Percentiles rank a stretch among this genome's conserved stretches.
phyloP scores from a whole-genome alignment of 371 early-diverging fungal genomes.

The Mortierella sp. region DNA sequence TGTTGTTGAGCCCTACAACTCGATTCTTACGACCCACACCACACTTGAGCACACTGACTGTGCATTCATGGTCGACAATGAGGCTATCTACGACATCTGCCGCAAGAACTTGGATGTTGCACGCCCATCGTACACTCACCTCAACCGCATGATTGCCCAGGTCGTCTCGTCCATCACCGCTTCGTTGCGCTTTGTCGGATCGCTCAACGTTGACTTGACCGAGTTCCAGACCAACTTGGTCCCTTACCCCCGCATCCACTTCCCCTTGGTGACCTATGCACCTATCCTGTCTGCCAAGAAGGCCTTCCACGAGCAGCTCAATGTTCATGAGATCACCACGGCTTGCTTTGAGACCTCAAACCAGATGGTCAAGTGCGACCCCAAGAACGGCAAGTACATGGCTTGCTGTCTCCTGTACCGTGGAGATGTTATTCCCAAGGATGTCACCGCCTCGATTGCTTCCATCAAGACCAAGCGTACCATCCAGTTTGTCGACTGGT shows the following conservation, averaged over 20 bases:
- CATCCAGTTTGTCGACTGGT: conserved; percentile 97
- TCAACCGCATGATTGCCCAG: conserved; percentile 99
- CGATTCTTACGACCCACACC: conserved; percentile 97
- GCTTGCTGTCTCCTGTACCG: conserved; percentile 96
- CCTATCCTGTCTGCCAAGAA: conserved; percentile 92
- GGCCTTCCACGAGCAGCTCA: conserved; percentile 93
- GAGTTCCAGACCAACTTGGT: conserved; percentile 99
- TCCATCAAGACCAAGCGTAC: conserved; percentile 92
- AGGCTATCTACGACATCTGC: conserved; percentile 99
- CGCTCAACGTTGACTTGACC: conserved; percentile 95
- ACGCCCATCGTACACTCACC: conserved; percentile 97
- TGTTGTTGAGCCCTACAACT: conserved; percentile 98
- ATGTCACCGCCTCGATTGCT: conserved; percentile 90
- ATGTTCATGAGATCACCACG: conserved; percentile 91
- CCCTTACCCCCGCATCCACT: conserved; percentile 96
- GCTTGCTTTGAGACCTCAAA: conserved; percentile 95
- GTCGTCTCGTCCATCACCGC: conserved; percentile 99
- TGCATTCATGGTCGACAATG: conserved; percentile 99
- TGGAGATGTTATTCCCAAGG: conserved; percentile 90
- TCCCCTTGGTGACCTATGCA: conserved; percentile 95
- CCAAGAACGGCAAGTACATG: conserved; percentile 96
- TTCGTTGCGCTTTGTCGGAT: conserved; percentile 98
- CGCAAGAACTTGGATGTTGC: conserved; percentile 98
- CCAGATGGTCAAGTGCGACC: conserved; percentile 98
- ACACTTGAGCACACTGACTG: conserved; percentile 99